Base-by-base conservation (phyloP, 495 filamentous ascomycete species). In the Bryoglossum gracile region DNA sequence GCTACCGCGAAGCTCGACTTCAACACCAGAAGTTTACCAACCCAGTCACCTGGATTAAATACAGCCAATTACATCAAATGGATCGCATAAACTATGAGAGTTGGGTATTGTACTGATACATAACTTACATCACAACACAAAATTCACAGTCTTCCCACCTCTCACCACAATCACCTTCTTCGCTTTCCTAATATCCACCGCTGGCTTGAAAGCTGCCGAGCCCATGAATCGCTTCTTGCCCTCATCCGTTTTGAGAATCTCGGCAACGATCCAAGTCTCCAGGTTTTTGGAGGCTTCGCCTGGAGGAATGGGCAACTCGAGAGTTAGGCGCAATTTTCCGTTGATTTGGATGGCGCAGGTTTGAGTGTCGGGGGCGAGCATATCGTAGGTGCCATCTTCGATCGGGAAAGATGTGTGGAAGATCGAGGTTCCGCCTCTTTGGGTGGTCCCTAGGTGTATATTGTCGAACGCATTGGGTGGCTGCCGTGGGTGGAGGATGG, bases 281-380 rank as follows among this genome's bases (percentile, higher is more conserved):
- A 88, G 65, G 71, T 75, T 84, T 8, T 75, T 67, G 14, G 21
- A 60, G 16, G 2, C n/a, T n/a, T 46, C 6, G 3, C 13, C 14
- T 2, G 19, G 18, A 10, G 54, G 48, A 24, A 67, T 63, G 19
- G 67, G 62, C 25, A 89, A 80, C 8, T 84, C 72, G 14, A 82
- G 69, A 9, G 72, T 76, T 50, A 83, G 82, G 40, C 76, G 75
- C 53, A 84, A 51, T 62, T 82, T 88, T 5, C 88, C 88, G 56
- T 92, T 86, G 17, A 94, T 71, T 54, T 86, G 81, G 14, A 94
- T 79, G 13, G 80, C 82, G 48, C 82, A 82, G 0, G 39, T 58
- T 45, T 65, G 64, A 36, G 49, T 65, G 25, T 56, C 53, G 21
- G 62, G 55, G 23, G 55, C 43, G 21, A 77, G 39, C 23, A 72